phyloP scores from a whole-genome alignment of 768 basidiomycete genomes.

The Calocera viscosa region DNA sequence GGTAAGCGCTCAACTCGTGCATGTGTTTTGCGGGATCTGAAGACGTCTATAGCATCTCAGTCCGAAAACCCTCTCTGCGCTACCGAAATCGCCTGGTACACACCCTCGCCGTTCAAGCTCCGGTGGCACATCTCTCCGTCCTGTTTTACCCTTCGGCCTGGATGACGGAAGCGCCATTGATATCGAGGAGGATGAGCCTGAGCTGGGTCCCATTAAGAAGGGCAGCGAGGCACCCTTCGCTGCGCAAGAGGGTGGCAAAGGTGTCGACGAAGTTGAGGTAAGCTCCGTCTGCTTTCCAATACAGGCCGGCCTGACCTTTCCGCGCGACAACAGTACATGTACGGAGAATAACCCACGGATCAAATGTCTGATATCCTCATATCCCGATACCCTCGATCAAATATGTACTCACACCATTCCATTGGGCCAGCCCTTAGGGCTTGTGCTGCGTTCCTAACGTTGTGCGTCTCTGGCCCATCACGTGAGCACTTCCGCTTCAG shows the following conservation, averaged over 20 bases:
- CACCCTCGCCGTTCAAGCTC: slow-evolving; percentile 64
- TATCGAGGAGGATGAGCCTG: slow-evolving; percentile 61
- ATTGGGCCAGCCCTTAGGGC: background rate
- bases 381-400: background rate
- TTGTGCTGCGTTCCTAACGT: no score
- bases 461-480: no score
- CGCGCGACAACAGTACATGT: slow-evolving; percentile 1
- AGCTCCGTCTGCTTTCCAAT: background rate
- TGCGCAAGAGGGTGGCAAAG: slow-evolving; percentile 44
- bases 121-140: slow-evolving; percentile 61
- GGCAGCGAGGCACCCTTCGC: slow-evolving; percentile 63
- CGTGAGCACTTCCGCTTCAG: no score
- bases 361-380: background rate
- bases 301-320: no score
- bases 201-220: slow-evolving; percentile 63
- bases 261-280: slow-evolving; percentile 74
- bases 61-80: slow-evolving; percentile 83
- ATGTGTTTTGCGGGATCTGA: slow-evolving; percentile 7
- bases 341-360: background rate
- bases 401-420: background rate
- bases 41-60: slow-evolving; percentile 69
- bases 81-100: slow-evolving; percentile 83
- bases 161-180: slow-evolving; percentile 60
- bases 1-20: slow-evolving; percentile 37
- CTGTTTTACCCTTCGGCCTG: slow-evolving; percentile 63